Conservation (phyloP, 257 asterid species). For the Solanum sejunctum region DNA sequence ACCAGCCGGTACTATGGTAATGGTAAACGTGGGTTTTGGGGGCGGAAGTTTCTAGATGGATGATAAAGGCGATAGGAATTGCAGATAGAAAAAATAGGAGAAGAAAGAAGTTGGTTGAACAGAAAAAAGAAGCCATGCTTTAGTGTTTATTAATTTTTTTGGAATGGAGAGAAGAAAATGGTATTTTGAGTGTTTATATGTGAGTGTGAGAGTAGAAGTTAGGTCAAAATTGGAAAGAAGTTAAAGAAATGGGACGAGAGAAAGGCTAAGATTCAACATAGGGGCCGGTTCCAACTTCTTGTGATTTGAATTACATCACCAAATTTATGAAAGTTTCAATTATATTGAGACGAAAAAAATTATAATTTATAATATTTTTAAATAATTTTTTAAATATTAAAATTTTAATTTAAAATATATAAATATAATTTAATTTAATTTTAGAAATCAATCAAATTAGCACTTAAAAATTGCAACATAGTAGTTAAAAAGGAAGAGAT, state of each 20-base stretch:
- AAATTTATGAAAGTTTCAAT: neutral
- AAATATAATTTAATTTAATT: no score
- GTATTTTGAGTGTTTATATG: neutral
- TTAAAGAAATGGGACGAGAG: neutral
- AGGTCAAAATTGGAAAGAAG: neutral
- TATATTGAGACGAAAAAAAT: no score
- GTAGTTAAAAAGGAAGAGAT: no score
- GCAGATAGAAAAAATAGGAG: slow-evolving; percentile 49
- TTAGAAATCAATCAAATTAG: no score
- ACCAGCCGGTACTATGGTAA: slow-evolving; percentile 61
- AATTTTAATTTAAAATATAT: no score
- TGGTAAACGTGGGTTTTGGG: slow-evolving; percentile 45
- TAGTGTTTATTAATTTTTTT: neutral
- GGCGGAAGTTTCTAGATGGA: slow-evolving; percentile 46
- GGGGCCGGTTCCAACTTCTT: neutral
- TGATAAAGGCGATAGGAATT: slow-evolving; percentile 52
- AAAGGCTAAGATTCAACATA: neutral
- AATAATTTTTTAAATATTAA: no score
- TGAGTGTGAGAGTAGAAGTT: neutral
- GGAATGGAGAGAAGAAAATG: neutral
- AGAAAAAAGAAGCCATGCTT: slow-evolving; percentile 26
- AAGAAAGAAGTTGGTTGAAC: slow-evolving; percentile 34
- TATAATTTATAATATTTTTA: no score
- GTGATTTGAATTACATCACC: neutral
- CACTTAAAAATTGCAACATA: no score